Evolutionary conservation across 108 stramenopile genomes (phyloP).

Genomic region (Cyclotella baltica): DNA sequence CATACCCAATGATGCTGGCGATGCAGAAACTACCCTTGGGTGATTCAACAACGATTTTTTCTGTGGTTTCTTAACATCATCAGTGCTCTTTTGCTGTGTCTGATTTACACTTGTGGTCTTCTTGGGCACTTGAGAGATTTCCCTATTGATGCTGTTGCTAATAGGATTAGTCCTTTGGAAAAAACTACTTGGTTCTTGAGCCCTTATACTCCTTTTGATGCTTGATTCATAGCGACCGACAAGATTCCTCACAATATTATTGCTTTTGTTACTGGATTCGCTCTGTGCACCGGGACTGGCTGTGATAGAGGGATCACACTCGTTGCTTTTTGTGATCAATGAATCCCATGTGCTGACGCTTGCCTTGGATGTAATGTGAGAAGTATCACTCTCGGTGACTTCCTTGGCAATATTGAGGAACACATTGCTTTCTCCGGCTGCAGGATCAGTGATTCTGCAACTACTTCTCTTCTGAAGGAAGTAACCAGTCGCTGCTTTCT

Average conservation of each 20-base stretch:
- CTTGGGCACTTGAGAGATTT: not conserved
- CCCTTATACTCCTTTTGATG: slow-evolving; percentile 1
- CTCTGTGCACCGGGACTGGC: not conserved
- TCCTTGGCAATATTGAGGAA: not conserved
- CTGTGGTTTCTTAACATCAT: not conserved
- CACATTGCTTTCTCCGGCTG: not conserved
- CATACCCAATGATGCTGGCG: not conserved
- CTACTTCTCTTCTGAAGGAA: not conserved
- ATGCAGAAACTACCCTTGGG: not conserved
- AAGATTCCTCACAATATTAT: slow-evolving; percentile 19
- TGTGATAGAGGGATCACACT: not conserved
- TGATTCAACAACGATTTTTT: not conserved
- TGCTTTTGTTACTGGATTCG: not conserved
- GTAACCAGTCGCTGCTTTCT: not conserved
- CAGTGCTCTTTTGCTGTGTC: no score
- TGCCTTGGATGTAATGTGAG: not conserved
- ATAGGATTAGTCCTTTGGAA: slow-evolving; percentile 12
- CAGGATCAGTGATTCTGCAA: not conserved
- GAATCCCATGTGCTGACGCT: slow-evolving; percentile 21
- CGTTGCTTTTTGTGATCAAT: not conserved
- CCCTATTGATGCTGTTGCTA: not conserved
- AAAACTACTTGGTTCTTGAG: not conserved
- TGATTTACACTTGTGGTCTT: no score
- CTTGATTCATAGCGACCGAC: slow-evolving; percentile 1
- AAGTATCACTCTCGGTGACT: not conserved